These are phyloP conservation scores for Capronia coronata DNA, from an alignment of 2,329 filamentous ascomycete species.

Conservation along the genomic window DNA sequence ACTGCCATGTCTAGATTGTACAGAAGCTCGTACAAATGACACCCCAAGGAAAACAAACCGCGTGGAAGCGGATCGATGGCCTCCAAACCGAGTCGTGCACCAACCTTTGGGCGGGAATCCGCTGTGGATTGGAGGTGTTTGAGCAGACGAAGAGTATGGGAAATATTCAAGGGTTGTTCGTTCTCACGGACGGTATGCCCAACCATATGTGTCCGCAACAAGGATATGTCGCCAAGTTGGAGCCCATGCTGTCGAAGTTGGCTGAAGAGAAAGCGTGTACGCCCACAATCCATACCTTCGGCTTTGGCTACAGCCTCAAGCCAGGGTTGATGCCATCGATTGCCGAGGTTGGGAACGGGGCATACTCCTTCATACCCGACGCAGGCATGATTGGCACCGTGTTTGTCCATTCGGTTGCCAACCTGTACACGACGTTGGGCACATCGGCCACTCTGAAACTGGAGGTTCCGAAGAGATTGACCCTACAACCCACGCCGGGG, in stretches of 20 bases:
- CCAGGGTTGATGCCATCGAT: slow-evolving; percentile 56
- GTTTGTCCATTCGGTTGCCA: slow-evolving; percentile 57
- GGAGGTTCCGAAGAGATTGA: background rate
- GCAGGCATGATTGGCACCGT: slow-evolving; percentile 56
- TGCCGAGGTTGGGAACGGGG: slow-evolving; percentile 51
- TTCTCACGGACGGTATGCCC: slow-evolving; percentile 39
- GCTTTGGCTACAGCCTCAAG: slow-evolving; percentile 46
- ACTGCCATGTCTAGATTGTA: slow-evolving; percentile 30
- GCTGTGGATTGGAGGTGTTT: slow-evolving; percentile 48
- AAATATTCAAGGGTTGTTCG: slow-evolving; percentile 32
- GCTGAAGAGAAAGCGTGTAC: slow-evolving; percentile 35
- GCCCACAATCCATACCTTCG: slow-evolving; percentile 47
- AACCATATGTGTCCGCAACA: slow-evolving; percentile 49
- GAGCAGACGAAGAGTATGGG: slow-evolving; percentile 29
- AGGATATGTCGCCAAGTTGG: slow-evolving; percentile 52
- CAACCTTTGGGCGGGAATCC: slow-evolving; percentile 55
- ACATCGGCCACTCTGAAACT: slow-evolving; percentile 43
- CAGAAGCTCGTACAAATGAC: slow-evolving; percentile 48
- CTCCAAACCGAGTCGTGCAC: slow-evolving; percentile 41
- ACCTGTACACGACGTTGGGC: slow-evolving; percentile 54
- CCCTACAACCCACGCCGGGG: background rate
- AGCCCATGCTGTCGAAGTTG: slow-evolving; percentile 28
- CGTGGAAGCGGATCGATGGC: slow-evolving; percentile 39
- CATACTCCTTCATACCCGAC: slow-evolving; percentile 57
- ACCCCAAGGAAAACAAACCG: slow-evolving; percentile 39